Percentiles rank a stretch among this genome's conserved stretches.
Conservation (phyloP, 2,329 filamentous ascomycete species). For the Epichloe sp. region DNA sequence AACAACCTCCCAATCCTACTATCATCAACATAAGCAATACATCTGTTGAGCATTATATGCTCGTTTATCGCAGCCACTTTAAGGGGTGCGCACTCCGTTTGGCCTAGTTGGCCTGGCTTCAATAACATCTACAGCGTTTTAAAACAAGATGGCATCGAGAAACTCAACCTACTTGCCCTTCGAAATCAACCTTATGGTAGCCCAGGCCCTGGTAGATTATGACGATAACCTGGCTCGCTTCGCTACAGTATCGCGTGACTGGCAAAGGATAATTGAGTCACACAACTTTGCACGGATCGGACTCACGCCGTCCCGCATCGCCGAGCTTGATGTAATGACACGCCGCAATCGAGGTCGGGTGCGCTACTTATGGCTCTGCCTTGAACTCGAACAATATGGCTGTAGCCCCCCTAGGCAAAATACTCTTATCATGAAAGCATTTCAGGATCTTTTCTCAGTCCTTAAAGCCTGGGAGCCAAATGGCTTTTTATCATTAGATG, state of each 20-base stretch:
- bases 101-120: too few relatives aligned
- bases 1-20: not conserved
- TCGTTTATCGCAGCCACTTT: too few relatives aligned
- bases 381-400: constrained; percentile 15
- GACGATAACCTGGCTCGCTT: constrained; percentile 11
- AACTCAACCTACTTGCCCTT: not conserved
- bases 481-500: constrained; percentile 22
- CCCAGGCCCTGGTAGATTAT: constrained; percentile 9
- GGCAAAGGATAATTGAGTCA: constrained; percentile 17
- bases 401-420: constrained; percentile 14
- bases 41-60: not conserved
- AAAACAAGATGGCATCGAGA: not conserved
- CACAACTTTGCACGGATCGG: constrained; percentile 18
- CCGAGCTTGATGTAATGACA: constrained; percentile 15
- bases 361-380: constrained; percentile 17
- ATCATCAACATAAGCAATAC: not conserved
- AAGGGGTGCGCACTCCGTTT: too few relatives aligned
- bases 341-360: constrained; percentile 12
- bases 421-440: constrained; percentile 14
- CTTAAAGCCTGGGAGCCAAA: constrained; percentile 20
- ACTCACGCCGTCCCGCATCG: constrained; percentile 16
- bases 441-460: constrained; percentile 17
- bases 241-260: constrained; percentile 19
- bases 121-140: not conserved
- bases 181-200: not conserved